phyloP scores from a whole-genome alignment of 768 basidiomycete species.

The Cystobasidium tubakii region DNA sequence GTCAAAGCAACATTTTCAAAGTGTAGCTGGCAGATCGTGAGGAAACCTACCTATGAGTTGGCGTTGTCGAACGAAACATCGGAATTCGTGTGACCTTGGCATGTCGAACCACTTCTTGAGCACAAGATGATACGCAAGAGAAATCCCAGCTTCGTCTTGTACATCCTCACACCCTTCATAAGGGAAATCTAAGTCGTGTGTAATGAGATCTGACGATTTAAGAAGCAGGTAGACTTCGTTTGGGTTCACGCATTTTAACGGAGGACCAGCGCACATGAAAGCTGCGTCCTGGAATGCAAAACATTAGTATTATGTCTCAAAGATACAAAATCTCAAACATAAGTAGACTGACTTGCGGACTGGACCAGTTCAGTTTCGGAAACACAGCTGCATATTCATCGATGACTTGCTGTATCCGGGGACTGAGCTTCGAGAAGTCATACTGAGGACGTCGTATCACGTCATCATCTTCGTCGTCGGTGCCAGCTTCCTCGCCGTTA shows the following conservation, averaged over 20 bases:
- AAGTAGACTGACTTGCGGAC: slow-evolving; percentile 65
- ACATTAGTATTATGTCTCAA: not conserved
- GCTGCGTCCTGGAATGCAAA: slow-evolving; percentile 66
- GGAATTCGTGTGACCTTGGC: slow-evolving; percentile 73
- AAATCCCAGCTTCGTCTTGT: not conserved
- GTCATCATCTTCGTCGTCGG: slow-evolving; percentile 53
- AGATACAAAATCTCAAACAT: not conserved
- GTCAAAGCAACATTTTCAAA: too few relatives aligned
- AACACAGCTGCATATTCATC: slow-evolving; percentile 69
- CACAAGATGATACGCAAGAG: slow-evolving; percentile 60
- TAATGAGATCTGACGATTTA: slow-evolving; percentile 84
- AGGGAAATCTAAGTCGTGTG: slow-evolving; percentile 64
- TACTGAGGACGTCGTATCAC: slow-evolving; percentile 51
- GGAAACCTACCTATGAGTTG: slow-evolving; percentile 66
- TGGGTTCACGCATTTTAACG: slow-evolving; percentile 76
- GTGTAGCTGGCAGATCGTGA: too few relatives aligned
- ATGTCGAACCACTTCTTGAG: slow-evolving; percentile 84
- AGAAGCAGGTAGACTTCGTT: slow-evolving; percentile 85
- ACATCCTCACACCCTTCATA: slow-evolving; percentile 60
- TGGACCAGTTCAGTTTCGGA: slow-evolving; percentile 92
- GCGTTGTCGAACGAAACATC: slow-evolving; percentile 79
- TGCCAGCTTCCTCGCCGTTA: slow-evolving; percentile 61
- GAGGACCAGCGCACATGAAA: slow-evolving; percentile 73
- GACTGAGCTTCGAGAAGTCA: slow-evolving; percentile 77
- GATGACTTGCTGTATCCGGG: slow-evolving; percentile 63